A percentile compares a stretch with the other conserved stretches of the same genome.
Conservation (phyloP, 805 yeast genomes). For the Wickerhamiella alocasiicola region DNA sequence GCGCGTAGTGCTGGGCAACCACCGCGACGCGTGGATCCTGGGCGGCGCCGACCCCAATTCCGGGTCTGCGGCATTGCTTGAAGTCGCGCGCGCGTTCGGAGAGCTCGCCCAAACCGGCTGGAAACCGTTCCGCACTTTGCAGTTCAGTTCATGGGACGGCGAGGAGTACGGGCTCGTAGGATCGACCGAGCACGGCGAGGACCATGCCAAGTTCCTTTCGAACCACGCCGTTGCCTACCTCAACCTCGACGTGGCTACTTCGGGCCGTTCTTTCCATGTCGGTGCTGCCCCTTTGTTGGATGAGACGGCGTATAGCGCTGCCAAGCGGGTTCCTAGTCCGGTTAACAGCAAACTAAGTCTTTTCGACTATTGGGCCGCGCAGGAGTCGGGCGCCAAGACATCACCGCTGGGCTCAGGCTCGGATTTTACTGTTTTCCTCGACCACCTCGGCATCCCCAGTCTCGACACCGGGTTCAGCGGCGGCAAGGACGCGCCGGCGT, state of each 20-base stretch:
- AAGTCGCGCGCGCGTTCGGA: constrained; percentile 48
- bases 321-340: constrained; percentile 40
- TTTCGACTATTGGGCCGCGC: constrained; percentile 27
- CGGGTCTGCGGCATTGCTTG: constrained; percentile 55
- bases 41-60: constrained; percentile 76
- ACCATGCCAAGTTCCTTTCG: constrained; percentile 35
- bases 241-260: constrained; percentile 53
- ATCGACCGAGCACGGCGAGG: constrained; percentile 67
- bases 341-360: constrained; percentile 22
- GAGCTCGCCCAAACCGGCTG: constrained; percentile 44
- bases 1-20: constrained; percentile 57
- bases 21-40: constrained; percentile 69
- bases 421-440: constrained; percentile 41
- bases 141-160: constrained; percentile 72
- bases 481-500: constrained; percentile 41
- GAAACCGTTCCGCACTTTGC: constrained; percentile 60
- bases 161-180: constrained; percentile 65
- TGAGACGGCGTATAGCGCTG: constrained; percentile 33
- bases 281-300: constrained; percentile 51
- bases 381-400: constrained; percentile 27
- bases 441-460: constrained; percentile 32
- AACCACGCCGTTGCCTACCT: constrained; percentile 51
- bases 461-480: constrained; percentile 45
- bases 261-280: constrained; percentile 41
- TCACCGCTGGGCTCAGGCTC: constrained; percentile 54